These are phyloP conservation scores for Paratrypanosoma confusum DNA, from an alignment of 208 protist species.

Conservation along the genomic window DNA sequence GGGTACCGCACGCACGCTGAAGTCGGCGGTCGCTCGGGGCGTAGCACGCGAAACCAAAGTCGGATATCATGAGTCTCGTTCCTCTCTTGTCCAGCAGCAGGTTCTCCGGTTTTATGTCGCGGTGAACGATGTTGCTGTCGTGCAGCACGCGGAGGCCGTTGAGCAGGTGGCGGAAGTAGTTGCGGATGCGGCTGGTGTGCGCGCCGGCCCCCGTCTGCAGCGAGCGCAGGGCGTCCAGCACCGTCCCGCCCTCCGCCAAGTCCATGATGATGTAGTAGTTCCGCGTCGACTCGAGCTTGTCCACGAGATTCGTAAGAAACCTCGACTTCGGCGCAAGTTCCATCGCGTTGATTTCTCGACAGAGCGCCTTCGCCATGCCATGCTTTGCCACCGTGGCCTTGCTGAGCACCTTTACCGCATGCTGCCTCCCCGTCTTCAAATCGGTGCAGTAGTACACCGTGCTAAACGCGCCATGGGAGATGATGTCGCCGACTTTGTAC, in stretches of 20 bases:
- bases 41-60: conserved; percentile 83
- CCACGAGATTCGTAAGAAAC: conserved; percentile 49
- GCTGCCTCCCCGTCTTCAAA: conserved; percentile 17
- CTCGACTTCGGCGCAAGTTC: conserved; percentile 23
- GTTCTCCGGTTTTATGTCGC: conserved; percentile 86
- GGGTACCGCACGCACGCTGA: conserved; percentile 60
- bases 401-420: conserved; percentile 68
- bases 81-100: conserved; percentile 52
- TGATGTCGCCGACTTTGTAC: conserved; percentile 43
- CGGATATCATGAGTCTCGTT: conserved; percentile 57
- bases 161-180: conserved; percentile 57
- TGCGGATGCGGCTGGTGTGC: conserved; percentile 14
- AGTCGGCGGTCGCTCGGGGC: conserved; percentile 22
- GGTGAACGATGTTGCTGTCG: conserved; percentile 61
- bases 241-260: conserved; percentile 58
- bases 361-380: conserved; percentile 46
- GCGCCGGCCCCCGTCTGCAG: no score
- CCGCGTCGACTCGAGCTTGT: conserved; percentile 56
- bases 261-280: conserved; percentile 83
- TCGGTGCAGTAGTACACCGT: conserved; percentile 65
- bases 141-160: conserved; percentile 50
- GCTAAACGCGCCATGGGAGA: conserved; percentile 73
- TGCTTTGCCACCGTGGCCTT: conserved; percentile 23
- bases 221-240: conserved; percentile 32
- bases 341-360: conserved; percentile 64